phyloP scores from a whole-genome alignment of 257 asterid species.

The Solanum microdontum region DNA sequence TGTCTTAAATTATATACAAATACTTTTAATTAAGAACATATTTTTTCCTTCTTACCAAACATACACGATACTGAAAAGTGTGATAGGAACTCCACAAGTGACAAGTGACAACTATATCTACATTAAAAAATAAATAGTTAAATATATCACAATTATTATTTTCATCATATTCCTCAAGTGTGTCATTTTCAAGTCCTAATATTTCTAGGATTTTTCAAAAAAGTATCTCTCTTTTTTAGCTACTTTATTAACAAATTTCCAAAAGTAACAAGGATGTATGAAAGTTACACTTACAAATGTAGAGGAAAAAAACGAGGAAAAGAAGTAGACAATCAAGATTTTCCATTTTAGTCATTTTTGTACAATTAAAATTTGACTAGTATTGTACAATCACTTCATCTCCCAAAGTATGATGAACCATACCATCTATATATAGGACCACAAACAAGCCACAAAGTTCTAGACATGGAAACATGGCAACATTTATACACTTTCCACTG shows the following conservation, averaged over 20 bases:
- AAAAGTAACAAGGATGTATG: background rate
- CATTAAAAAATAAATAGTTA: background rate
- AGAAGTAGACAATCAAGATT: background rate
- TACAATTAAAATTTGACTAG: background rate
- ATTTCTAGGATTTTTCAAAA: background rate
- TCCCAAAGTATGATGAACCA: background rate
- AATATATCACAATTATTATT: background rate
- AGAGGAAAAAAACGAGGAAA: background rate
- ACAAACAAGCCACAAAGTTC: background rate
- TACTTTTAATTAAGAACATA: background rate
- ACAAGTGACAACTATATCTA: background rate
- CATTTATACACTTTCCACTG: background rate
- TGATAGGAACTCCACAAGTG: background rate
- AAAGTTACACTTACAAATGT: background rate
- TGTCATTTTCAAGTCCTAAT: background rate
- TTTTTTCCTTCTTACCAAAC: background rate
- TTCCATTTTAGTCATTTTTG: background rate
- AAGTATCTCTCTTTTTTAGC: background rate
- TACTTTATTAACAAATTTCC: conserved; percentile 1
- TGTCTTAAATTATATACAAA: background rate
- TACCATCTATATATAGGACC: background rate
- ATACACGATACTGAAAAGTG: background rate
- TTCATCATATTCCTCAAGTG: background rate
- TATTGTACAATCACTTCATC: background rate
- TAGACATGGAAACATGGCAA: background rate